phyloP scores from a whole-genome alignment of 192 early-diverging fungal genomes.

The Globomyces pollinis-pini region DNA sequence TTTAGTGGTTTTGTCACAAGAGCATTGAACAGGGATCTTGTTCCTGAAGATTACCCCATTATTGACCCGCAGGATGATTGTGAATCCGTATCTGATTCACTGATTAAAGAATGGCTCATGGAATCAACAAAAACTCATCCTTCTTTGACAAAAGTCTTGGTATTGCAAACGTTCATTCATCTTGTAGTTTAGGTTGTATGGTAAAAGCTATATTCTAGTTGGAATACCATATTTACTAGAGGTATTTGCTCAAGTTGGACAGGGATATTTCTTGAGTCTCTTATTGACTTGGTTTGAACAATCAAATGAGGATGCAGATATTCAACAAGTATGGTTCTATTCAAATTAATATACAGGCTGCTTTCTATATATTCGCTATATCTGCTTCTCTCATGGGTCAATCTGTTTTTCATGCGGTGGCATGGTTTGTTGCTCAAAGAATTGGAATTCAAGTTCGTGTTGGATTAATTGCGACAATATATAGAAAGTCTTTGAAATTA shows the following conservation, averaged over 20 bases:
- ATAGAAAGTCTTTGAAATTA: constrained; percentile 23
- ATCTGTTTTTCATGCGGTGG: too few species aligned
- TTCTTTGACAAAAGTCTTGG: not conserved
- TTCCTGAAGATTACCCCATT: constrained; percentile 19
- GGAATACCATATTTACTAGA: not conserved
- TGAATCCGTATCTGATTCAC: not conserved
- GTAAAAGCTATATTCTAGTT: not conserved
- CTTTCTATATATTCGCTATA: not conserved
- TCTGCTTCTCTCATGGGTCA: not conserved
- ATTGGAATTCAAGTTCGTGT: constrained; percentile 26
- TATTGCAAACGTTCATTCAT: not conserved
- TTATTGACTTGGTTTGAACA: not conserved
- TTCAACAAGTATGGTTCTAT: not conserved
- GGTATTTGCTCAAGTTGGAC: not conserved
- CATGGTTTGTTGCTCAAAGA: not conserved
- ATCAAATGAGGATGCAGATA: not conserved
- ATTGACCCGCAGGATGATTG: constrained; percentile 16
- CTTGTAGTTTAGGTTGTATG: not conserved
- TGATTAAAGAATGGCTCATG: not conserved
- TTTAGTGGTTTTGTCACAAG: constrained; percentile 24
- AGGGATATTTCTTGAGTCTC: not conserved
- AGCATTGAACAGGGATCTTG: constrained; percentile 21
- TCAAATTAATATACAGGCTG: not conserved
- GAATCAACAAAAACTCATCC: not conserved
- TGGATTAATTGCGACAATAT: constrained; percentile 21